Evolutionary conservation across 2,329 filamentous ascomycete genomes (phyloP).

Genomic region (Aspergillaceae sp.): DNA sequence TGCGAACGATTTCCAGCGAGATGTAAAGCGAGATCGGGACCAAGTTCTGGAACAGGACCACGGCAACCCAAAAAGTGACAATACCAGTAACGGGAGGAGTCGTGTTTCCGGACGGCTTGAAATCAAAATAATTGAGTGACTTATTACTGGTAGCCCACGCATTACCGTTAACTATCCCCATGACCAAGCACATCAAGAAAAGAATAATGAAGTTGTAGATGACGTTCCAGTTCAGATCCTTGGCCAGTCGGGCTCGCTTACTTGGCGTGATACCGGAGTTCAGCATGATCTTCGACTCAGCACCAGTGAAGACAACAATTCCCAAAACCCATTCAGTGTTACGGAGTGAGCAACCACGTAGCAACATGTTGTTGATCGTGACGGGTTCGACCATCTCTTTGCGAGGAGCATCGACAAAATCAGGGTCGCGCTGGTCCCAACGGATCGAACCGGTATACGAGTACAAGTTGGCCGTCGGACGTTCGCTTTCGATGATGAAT

Average conservation of each 20-base stretch:
- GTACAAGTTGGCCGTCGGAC: slow-evolving; percentile 88
- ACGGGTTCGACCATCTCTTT: slow-evolving; percentile 86
- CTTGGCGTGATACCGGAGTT: slow-evolving; percentile 92
- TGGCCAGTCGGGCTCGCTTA: slow-evolving; percentile 83
- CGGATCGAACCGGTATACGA: slow-evolving; percentile 83
- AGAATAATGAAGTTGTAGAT: slow-evolving; percentile 92
- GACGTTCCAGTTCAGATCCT: slow-evolving; percentile 94
- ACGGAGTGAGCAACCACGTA: slow-evolving; percentile 84
- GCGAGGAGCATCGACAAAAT: slow-evolving; percentile 52
- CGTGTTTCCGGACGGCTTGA: slow-evolving; percentile 66
- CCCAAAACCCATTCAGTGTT: slow-evolving; percentile 96
- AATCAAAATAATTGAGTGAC: slow-evolving; percentile 76
- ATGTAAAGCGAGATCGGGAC: slow-evolving; percentile 97
- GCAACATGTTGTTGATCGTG: slow-evolving; percentile 86
- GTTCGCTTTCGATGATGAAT: slow-evolving; percentile 83
- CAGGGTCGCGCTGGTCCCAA: slow-evolving; percentile 68
- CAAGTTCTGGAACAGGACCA: slow-evolving; percentile 97
- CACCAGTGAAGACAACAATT: slow-evolving; percentile 85
- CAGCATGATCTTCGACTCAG: slow-evolving; percentile 98
- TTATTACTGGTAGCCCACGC: slow-evolving; percentile 68
- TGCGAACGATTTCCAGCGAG: slow-evolving; percentile 89
- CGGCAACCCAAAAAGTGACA: slow-evolving; percentile 90
- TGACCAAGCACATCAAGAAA: slow-evolving; percentile 77
- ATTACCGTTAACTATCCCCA: slow-evolving; percentile 75
- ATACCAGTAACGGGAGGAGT: slow-evolving; percentile 69